Base-by-base conservation (phyloP, 179 eudicot genomes). In the Silene noctiflora region DNA sequence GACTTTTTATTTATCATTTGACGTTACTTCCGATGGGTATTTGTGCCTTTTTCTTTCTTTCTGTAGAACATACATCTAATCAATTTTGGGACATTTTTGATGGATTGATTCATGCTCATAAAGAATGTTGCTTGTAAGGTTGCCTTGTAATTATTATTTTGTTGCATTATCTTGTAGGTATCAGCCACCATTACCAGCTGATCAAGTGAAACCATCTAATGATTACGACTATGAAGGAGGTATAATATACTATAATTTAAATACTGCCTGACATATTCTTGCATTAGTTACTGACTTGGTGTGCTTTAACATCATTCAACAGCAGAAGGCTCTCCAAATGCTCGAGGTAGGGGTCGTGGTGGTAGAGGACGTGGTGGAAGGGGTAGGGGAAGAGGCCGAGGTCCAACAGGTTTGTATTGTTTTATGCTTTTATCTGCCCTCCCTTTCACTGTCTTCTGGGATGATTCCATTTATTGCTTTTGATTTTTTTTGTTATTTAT, bases 151-250 rank as follows among this genome's bases (percentile, higher is more conserved):
- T 33, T 39, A 63, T 66, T 25, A 58, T 69, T 73, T 31, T 35
- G 24, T 58, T 42, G 22, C 24, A 2, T 33, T 59, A 3, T 35
- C 67, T 17, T 88, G 64, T 81, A 94, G 97, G 85, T 94, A 94
- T 82, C 98, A 94, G 81, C 92, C 94, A 77, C 98, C 98, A 20
- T 75, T 94, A 67, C 98, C 98, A 11, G 96, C 94, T 72, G 98
- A 94, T 80, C 94, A 86, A 86, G 98, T 94, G 83, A 90, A 84
- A 81, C 79, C 88, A 58, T 22, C 87, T 22, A 69, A 82, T 55
- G 98, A 92, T 55, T 79, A 82, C 69, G 97, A 90, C 35, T 90
- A 86, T 80, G 97, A 88, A 42, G 97, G 96, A 91, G 98, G 98
- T 87, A 79, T 73, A 44, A 44, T 9, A 5, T 10, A 10, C 1